These are phyloP conservation scores for Acer saccharum DNA, from an alignment of 345 rosid genomes.

Conservation along the genomic window DNA sequence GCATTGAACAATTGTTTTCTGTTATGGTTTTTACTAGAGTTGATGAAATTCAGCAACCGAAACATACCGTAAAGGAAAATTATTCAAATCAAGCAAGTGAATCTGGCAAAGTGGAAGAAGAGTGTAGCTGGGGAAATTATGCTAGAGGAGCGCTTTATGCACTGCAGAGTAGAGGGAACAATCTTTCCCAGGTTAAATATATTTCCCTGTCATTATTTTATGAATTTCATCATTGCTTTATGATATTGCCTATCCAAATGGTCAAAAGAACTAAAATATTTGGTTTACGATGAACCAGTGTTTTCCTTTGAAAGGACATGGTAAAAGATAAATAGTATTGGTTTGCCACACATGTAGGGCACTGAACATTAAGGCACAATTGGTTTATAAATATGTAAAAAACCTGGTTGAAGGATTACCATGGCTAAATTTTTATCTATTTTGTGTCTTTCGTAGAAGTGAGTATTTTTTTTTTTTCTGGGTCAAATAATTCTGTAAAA, in stretches of 20 bases:
- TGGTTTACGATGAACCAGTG: constrained; percentile 9
- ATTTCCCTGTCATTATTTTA: constrained; percentile 6
- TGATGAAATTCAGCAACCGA: constrained; percentile 65
- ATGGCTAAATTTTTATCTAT: neutral
- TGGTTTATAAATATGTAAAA: neutral
- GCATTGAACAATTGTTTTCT: constrained; percentile 3
- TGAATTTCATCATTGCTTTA: neutral
- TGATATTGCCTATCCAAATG: neutral
- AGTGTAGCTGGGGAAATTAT: constrained; percentile 77
- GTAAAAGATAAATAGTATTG: neutral
- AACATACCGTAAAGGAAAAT: constrained; percentile 31
- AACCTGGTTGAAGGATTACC: neutral
- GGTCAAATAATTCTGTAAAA: neutral
- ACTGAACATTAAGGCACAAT: neutral
- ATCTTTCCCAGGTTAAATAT: constrained; percentile 59
- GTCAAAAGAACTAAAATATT: constrained; percentile 5
- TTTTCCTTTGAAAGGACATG: neutral
- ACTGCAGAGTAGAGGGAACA: constrained; percentile 58
- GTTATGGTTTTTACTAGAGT: constrained; percentile 42
- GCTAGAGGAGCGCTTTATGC: constrained; percentile 91
- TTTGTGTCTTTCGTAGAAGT: neutral
- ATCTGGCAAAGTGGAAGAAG: constrained; percentile 39
- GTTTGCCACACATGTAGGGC: neutral
- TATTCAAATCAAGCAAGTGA: constrained; percentile 31
- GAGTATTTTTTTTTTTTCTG: neutral